Conservation (phyloP, 352 stramenopile genomes). For the Lagenidium giganteum region DNA sequence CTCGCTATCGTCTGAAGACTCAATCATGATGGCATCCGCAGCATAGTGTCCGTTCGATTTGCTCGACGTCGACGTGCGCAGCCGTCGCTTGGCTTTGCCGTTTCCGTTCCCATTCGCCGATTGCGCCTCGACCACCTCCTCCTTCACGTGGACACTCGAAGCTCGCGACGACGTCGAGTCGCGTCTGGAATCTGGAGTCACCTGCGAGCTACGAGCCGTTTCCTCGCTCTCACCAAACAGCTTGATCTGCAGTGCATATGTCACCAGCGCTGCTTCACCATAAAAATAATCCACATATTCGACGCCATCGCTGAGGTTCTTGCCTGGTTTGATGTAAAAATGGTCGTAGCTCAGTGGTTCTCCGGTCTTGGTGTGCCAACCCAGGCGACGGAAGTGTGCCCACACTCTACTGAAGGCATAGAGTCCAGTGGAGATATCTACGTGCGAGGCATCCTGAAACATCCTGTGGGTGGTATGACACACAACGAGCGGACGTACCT, state of each 20-base stretch:
- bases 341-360: slow-evolving; percentile 8
- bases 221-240: background rate
- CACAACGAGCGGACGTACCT: slow-evolving; percentile 3
- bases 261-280: slow-evolving; percentile 4
- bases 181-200: no score
- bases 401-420: slow-evolving; percentile 10
- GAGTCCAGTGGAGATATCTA: slow-evolving; percentile 1
- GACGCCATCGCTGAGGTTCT: slow-evolving; percentile 2
- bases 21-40: slow-evolving; percentile 9
- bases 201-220: no score
- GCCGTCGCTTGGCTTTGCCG: background rate
- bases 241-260: slow-evolving; percentile 1
- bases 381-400: background rate
- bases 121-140: background rate
- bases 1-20: slow-evolving; percentile 5
- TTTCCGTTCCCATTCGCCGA: background rate
- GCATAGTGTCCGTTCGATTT: slow-evolving; percentile 1
- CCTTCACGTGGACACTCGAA: background rate
- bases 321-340: slow-evolving; percentile 15
- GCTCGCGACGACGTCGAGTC: background rate
- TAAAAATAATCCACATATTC: slow-evolving; percentile 16
- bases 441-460: no score
- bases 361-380: slow-evolving; percentile 4
- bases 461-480: background rate
- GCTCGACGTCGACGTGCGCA: background rate